phyloP scores from a whole-genome alignment of 305 asterid genomes.

The Solanum hybrid region DNA sequence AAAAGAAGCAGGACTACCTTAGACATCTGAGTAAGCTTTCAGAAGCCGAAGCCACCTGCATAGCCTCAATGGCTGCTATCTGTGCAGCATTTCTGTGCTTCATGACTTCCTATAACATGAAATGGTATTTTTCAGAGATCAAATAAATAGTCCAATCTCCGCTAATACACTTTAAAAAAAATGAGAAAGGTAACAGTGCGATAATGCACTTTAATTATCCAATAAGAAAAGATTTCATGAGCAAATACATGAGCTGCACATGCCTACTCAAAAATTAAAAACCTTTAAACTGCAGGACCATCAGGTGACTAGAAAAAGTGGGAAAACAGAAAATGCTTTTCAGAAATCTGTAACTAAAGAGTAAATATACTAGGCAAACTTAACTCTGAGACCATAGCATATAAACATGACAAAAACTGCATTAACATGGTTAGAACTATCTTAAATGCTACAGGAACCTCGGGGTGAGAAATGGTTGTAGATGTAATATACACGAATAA shows the following conservation, averaged over 20 bases:
- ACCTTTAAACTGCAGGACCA: neutral
- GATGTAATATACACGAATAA: neutral
- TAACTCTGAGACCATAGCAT: neutral
- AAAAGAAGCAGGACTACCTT: slow-evolving; percentile 42
- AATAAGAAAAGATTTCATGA: neutral
- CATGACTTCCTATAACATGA: slow-evolving; percentile 56
- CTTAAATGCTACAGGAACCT: neutral
- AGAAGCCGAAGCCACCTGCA: slow-evolving; percentile 82
- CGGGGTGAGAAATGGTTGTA: neutral
- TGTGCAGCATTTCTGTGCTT: slow-evolving; percentile 86
- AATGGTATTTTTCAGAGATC: neutral
- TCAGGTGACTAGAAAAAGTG: neutral
- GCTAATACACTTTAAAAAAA: neutral
- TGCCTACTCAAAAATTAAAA: neutral
- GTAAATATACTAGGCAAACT: neutral
- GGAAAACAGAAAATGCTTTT: neutral
- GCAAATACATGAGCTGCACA: neutral
- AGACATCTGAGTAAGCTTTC: slow-evolving; percentile 84
- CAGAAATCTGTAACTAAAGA: neutral
- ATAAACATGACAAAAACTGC: neutral
- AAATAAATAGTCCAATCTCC: neutral
- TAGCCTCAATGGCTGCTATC: slow-evolving; percentile 89
- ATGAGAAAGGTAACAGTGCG: neutral
- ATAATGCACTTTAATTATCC: neutral
- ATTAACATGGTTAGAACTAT: neutral